Base-by-base conservation (phyloP, 2,329 filamentous ascomycete species). In the Penicillium capsulatum region DNA sequence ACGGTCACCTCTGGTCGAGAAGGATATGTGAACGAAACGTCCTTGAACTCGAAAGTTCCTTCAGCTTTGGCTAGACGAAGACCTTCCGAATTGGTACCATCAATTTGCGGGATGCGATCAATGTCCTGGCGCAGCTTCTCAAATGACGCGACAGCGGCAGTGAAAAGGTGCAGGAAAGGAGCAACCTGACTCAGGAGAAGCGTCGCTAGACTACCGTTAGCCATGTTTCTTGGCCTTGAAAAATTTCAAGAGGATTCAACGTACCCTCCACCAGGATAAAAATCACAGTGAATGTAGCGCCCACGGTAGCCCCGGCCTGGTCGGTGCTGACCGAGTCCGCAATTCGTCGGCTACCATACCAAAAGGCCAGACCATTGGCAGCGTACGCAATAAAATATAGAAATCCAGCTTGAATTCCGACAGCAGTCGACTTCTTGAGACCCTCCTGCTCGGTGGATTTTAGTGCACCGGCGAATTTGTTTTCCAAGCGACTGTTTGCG, bases 381-480 rank as follows among this genome's bases (percentile, higher is more conserved):
- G 78, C 74, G 48, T 82, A 84, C 3, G 80, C 78, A 47, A 85
- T 76, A 47, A 85, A 84, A 56, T 83, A 85, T 5, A 84, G 64
- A 11, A 76, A 59, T 7, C 80, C 80, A 6, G 77, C 71, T 53
- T 83, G 79, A 0, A 76, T 59, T 3, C 75, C 82, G 17, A 75
- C 69, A 1, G 73, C 69, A 1, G 73, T 60, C 0, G 77, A 73
- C 55, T 83, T 84, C 46, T 77, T 76, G 43, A 79, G 70, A 2
- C 74, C 79, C 16, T 75, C 69, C 7, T 61, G 67, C 33, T 72
- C 68, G 3, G 79, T 74, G 3, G 63, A 59, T 17, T 66, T 67
- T 32, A 83, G 70, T 11, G 73, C 69, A 1, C 63, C 67, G 2
- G 73, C 67, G 47, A 84, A 83, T 44, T 76, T 80, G 24, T 68